A percentile compares a stretch with the other conserved stretches of the same genome.
These are phyloP conservation scores for Orbilia quercus DNA, from an alignment of 2,329 filamentous ascomycete species.

Conservation along the genomic window DNA sequence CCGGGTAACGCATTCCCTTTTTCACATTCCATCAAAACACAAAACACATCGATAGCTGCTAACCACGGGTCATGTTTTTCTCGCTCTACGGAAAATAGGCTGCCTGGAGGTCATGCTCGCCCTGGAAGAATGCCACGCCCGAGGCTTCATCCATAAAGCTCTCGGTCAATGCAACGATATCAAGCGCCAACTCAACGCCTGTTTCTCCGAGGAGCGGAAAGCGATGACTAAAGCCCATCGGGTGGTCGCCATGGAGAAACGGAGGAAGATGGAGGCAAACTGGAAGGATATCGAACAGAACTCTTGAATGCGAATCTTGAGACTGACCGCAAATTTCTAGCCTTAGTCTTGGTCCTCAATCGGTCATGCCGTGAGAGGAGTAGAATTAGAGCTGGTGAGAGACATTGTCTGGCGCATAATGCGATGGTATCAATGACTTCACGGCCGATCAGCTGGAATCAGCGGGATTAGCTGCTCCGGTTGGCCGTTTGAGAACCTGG, in stretches of 20 bases:
- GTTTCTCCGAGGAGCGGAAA: slow-evolving; percentile 81
- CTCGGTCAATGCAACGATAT: slow-evolving; percentile 88
- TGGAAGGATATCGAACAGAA: slow-evolving; percentile 72
- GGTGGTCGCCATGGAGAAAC: slow-evolving; percentile 75
- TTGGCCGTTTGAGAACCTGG: no score
- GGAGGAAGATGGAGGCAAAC: slow-evolving; percentile 77
- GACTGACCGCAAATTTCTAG: no score
- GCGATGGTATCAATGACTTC: no score
- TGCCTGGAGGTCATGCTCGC: slow-evolving; percentile 94
- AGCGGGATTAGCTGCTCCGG: no score
- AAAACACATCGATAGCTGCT: no score
- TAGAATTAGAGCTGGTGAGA: not conserved
- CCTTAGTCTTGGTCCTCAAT: no score
- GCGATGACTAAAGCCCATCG: slow-evolving; percentile 83
- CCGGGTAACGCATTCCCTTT: slow-evolving; percentile 70
- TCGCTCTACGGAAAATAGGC: slow-evolving; percentile 68
- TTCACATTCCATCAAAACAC: slow-evolving; percentile 10
- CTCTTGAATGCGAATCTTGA: not conserved
- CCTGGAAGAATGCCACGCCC: slow-evolving; percentile 93
- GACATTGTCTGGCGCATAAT: not conserved
- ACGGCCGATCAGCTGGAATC: no score
- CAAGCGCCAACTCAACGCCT: slow-evolving; percentile 85
- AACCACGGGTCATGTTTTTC: no score
- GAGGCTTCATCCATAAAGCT: slow-evolving; percentile 91
- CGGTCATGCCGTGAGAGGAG: no score